Conservation (phyloP, 129 eudicot genomes). For the Flaveria brownii region DNA sequence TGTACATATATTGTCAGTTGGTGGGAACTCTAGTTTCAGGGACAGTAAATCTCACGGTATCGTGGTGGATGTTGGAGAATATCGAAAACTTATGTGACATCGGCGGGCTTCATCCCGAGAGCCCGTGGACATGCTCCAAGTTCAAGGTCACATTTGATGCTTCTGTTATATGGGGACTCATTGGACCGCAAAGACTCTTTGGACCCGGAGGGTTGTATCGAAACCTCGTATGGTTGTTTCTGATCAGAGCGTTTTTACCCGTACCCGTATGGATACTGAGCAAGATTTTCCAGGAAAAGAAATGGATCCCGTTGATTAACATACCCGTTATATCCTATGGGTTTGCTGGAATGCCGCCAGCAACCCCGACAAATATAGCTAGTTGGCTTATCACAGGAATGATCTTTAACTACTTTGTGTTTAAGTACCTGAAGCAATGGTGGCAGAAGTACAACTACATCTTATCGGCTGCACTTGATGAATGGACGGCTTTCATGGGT, state of each 20-base stretch:
- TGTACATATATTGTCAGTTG: slow-evolving; percentile 38
- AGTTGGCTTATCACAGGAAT: slow-evolving; percentile 84
- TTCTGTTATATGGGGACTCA: slow-evolving; percentile 89
- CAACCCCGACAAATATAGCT: slow-evolving; percentile 90
- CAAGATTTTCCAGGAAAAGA: slow-evolving; percentile 86
- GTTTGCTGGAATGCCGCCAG: slow-evolving; percentile 99
- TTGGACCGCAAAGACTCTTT: slow-evolving; percentile 76
- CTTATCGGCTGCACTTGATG: slow-evolving; percentile 89
- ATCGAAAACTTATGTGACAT: slow-evolving; percentile 81
- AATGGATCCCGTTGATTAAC: slow-evolving; percentile 92
- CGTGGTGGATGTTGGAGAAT: slow-evolving; percentile 94
- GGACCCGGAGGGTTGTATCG: slow-evolving; percentile 90
- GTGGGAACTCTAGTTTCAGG: slow-evolving; percentile 89
- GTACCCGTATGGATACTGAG: slow-evolving; percentile 84
- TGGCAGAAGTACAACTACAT: slow-evolving; percentile 90
- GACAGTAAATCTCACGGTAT: slow-evolving; percentile 66
- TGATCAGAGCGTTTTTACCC: slow-evolving; percentile 78
- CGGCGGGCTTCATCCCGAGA: slow-evolving; percentile 77
- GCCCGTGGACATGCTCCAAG: slow-evolving; percentile 98
- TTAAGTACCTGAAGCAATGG: slow-evolving; percentile 82
- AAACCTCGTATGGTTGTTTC: slow-evolving; percentile 89
- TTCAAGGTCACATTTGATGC: slow-evolving; percentile 89
- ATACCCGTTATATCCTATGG: slow-evolving; percentile 91
- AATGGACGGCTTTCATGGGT: slow-evolving; percentile 95
- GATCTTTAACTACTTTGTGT: slow-evolving; percentile 82